Conservation (phyloP, 768 basidiomycete genomes). For the Lentinula edodes region DNA sequence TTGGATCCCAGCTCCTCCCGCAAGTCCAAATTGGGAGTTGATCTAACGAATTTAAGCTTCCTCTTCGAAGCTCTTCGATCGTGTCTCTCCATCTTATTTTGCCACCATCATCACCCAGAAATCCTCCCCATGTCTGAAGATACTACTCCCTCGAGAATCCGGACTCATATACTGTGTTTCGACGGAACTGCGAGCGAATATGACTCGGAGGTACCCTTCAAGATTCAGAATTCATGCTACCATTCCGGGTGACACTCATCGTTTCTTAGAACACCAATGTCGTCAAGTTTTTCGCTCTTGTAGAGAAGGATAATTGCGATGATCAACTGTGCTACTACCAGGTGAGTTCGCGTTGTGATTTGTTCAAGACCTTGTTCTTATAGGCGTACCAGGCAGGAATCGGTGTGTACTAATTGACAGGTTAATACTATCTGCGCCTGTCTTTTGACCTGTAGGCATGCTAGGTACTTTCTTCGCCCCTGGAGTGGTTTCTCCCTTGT, state of each 20-base stretch:
- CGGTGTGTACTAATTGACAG: slow-evolving; percentile 27
- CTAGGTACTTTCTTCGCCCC: slow-evolving; percentile 52
- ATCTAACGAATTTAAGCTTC: neutral
- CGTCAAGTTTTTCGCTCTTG: slow-evolving; percentile 22
- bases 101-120: slow-evolving; percentile 8
- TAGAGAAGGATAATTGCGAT: slow-evolving; percentile 22
- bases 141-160: slow-evolving; percentile 18
- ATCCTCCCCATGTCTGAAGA: slow-evolving; percentile 10
- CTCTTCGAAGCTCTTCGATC: slow-evolving; percentile 1
- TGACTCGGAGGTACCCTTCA: slow-evolving; percentile 32
- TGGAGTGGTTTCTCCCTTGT: slow-evolving; percentile 60
- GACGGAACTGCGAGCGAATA: slow-evolving; percentile 62
- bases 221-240: neutral
- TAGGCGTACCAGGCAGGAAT: neutral
- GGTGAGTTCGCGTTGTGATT: neutral
- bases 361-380: neutral
- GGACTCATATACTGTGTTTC: slow-evolving; percentile 60
- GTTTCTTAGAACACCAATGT: slow-evolving; percentile 23
- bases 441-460: neutral
- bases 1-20: neutral
- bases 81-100: slow-evolving; percentile 10
- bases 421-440: slow-evolving; percentile 22
- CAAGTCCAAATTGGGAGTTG: slow-evolving; percentile 1
- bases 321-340: slow-evolving; percentile 15
- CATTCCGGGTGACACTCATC: neutral